Evolutionary conservation across 768 basidiomycete genomes (phyloP).

Genomic region (Lactifluus subvellereus): DNA sequence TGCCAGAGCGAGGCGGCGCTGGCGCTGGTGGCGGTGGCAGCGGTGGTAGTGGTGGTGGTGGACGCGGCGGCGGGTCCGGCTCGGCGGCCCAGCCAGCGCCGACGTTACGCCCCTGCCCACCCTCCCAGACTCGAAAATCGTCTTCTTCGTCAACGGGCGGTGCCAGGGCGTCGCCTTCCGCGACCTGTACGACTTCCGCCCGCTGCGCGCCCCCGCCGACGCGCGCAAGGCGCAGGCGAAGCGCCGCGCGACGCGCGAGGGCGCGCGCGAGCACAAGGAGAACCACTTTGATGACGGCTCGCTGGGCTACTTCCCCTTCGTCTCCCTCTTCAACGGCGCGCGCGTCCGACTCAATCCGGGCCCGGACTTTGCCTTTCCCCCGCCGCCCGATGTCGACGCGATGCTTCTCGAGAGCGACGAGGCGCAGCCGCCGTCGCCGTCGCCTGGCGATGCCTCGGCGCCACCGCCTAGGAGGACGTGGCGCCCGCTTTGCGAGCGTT

Average conservation of each 20-base stretch:
- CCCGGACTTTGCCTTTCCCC: conserved; percentile 76
- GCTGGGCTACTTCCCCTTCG: conserved; percentile 92
- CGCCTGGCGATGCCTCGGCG: conserved; percentile 24
- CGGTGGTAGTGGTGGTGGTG: conserved; percentile 12
- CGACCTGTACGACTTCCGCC: conserved; percentile 86
- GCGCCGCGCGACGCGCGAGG: conserved; percentile 53
- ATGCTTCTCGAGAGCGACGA: conserved; percentile 40
- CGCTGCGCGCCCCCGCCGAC: conserved; percentile 58
- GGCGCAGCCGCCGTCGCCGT: conserved; percentile 24
- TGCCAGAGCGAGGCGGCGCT: conserved; percentile 47
- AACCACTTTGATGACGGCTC: conserved; percentile 92
- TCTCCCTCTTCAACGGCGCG: conserved; percentile 89
- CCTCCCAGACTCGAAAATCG: conserved; percentile 65
- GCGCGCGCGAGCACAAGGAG: conserved; percentile 65
- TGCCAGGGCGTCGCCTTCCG: conserved; percentile 78
- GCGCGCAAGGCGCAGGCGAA: conserved; percentile 61
- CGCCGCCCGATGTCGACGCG: conserved; percentile 71
- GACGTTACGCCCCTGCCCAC: conserved; percentile 55
- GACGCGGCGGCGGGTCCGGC: conserved; percentile 36
- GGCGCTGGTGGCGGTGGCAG: conserved; percentile 33
- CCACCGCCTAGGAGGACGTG: conserved; percentile 41
- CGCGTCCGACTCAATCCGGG: conserved; percentile 83
- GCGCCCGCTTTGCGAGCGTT: conserved; percentile 81
- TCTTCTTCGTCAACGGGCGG: conserved; percentile 91
- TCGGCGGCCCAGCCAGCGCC: conserved; percentile 33